Base-by-base conservation (phyloP, 352 stramenopile species). In the Pythium myriotylum region DNA sequence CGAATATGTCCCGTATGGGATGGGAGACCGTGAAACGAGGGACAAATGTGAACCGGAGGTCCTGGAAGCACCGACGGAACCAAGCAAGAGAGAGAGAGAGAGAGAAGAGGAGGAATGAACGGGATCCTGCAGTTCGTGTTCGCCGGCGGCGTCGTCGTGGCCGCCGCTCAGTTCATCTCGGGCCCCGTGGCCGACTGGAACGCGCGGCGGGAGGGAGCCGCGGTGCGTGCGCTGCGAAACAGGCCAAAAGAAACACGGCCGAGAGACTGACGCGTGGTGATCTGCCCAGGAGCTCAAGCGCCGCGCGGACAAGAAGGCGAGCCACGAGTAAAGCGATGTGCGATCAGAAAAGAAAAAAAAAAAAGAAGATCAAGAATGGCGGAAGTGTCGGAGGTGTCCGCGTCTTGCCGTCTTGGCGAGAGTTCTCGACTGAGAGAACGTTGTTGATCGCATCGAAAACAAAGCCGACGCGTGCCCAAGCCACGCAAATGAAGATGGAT, bases 101-200 rank as follows among this genome's bases (percentile, higher is more conserved):
- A 56, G 20, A 39, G 14, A 53, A 10, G 19, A 14, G 43, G 17
- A 14, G 62, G 62, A 29, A 92, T 92, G 84, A 87, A 91, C 67
- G 79, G 81, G 73, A 74, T 87, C 53, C 73, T 79, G 68, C 84
- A 81, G 67, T 92, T 86, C 62, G 54, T 91, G 64, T 77, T 92
- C 59, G 77, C 81, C 12, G 74, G 81, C 57, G 84, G 81, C 40
- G 62, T 92, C 61, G 77, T 88, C 67, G 68, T 87, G 62, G 81
- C 81, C 37, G 76, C 77, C n/a, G 82, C 74, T 62, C 77, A 92
- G 69, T 60, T 89, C 65, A 73, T 91, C 50, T 71, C 74, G 4
- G 81, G 84, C 26, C 81, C 84, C 14, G 23, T 91, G 16, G 76
- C 84, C 20, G 79, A 92, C 76, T 91, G 81, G 79, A 89, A 90